Percentiles rank a stretch among this genome's conserved stretches.
phyloP scores from a whole-genome alignment of 2,329 filamentous ascomycete species.

The Colletotrichum siamense region DNA sequence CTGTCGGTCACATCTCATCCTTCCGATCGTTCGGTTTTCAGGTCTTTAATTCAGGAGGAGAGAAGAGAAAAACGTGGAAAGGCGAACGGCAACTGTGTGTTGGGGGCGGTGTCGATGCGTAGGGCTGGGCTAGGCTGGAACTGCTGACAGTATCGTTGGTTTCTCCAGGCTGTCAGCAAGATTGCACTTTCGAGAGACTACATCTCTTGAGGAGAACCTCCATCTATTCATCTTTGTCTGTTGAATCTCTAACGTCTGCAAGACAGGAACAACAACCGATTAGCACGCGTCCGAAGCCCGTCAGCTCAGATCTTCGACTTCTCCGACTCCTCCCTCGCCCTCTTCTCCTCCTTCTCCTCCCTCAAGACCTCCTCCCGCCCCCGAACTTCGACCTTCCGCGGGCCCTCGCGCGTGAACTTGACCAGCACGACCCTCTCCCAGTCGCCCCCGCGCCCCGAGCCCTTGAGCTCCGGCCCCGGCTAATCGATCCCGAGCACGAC shows the following conservation, averaged over 20 bases:
- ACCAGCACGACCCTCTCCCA: conserved; percentile 64
- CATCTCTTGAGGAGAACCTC: fast-evolving
- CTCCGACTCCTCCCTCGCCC: conserved; percentile 9
- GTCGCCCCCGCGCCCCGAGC: conserved; percentile 57
- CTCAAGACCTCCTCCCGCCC: conserved; percentile 53
- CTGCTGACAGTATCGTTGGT: neutral
- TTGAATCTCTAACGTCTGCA: neutral
- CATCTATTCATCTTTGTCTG: neutral
- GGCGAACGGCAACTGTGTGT: neutral
- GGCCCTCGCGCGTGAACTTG: conserved; percentile 55
- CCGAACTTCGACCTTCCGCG: conserved; percentile 58
- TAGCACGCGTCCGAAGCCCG: neutral
- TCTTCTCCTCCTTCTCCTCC: conserved; percentile 44
- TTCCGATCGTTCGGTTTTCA: neutral
- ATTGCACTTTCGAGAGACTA: neutral
- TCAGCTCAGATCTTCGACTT: conserved; percentile 2
- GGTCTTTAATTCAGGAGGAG: neutral
- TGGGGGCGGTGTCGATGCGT: neutral
- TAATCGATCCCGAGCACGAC: conserved; percentile 62
- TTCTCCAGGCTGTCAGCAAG: neutral
- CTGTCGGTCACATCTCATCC: neutral
- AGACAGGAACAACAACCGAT: neutral
- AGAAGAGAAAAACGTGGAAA: neutral
- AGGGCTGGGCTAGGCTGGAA: neutral
- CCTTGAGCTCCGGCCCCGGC: conserved; percentile 61